Evolutionary conservation across 768 basidiomycete genomes (phyloP), one percentile per base, ranked within the genome.

Genomic region (Russula sp.): DNA sequence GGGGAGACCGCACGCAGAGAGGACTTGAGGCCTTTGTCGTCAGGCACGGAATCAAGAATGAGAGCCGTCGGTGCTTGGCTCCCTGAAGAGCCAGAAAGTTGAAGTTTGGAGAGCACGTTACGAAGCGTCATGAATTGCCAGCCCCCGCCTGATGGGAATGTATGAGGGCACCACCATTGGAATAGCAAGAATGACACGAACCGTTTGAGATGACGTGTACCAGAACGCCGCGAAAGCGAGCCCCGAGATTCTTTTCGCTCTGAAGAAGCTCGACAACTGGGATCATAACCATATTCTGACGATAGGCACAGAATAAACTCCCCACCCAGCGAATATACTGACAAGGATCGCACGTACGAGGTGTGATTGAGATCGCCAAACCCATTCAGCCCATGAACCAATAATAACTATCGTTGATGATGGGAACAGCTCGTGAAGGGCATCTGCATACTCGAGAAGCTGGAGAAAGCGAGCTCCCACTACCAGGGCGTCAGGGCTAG

Each of bases 141-240:
- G 29, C 62, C 67, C 10, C 67, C 63, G 35, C 67, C 67, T 68
- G 35, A 25, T 22, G 9, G 22, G 9, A 39, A 11, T 3, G 11
- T 50, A 29, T 52, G 58, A 45, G 7, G 20, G 25, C 5, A 22
- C 14, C 32, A 32, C 8, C 10, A 34, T 38, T 20, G 22, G 13
- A 35, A 25, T 25, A 20, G 13, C 7, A 25, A 46, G 46, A 35
- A 34, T 36, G 36, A n/a, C 25, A 50, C 59, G 22, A 36, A 66
- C 67, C 67, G 20, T 68, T 68, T 48, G 65, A 68, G 35, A 68
- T 64, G n/a, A 66, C 57, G 52, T 67, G 66, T 11, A 67, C 53
- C 14, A 67, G 61, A 14, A 56, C 47, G 1, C 64, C 66, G 2
- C 64, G 58, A 43, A 63, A 67, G 38, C 45, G 41, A 35, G 46